phyloP scores from a whole-genome alignment of 176 grass and related monocot genomes.

The Carex myosuroides region DNA sequence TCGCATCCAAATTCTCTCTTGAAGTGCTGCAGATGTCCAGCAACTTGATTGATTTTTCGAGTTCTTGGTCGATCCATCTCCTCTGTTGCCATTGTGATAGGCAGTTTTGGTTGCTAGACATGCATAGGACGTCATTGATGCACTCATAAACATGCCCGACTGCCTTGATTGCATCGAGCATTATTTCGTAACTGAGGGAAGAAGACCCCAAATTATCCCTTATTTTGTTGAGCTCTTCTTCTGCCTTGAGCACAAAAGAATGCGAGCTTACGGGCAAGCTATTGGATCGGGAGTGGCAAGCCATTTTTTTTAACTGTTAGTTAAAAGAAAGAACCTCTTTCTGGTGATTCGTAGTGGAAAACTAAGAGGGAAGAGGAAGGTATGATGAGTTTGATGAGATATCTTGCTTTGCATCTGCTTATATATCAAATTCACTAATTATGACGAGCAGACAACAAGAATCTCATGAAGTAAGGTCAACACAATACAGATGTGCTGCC shows the following conservation, averaged over 20 bases:
- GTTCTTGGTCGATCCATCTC: slow-evolving; percentile 30
- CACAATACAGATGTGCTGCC: neutral
- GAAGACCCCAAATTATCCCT: neutral
- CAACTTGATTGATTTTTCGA: neutral
- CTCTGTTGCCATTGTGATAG: slow-evolving; percentile 29
- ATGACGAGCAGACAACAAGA: neutral
- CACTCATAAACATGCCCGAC: slow-evolving; percentile 20
- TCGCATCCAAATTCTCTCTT: slow-evolving; percentile 30
- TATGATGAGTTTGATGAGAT: neutral
- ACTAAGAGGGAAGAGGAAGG: neutral
- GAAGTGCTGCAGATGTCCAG: slow-evolving; percentile 33
- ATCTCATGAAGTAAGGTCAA: neutral
- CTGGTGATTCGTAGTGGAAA: neutral
- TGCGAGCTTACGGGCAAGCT: slow-evolving; percentile 22
- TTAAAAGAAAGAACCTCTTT: neutral
- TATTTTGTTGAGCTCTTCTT: slow-evolving; percentile 24
- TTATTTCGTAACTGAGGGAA: slow-evolving; percentile 6
- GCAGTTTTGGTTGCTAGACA: slow-evolving; percentile 34
- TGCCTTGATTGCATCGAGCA: neutral
- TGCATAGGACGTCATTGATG: slow-evolving; percentile 22
- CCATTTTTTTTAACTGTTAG: neutral
- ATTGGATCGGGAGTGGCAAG: slow-evolving; percentile 19
- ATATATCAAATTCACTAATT: slow-evolving; percentile 12
- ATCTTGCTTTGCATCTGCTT: neutral
- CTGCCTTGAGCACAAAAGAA: slow-evolving; percentile 24